Percentiles rank a stretch among this genome's conserved stretches.
Evolutionary conservation across 1,284 basidiomycete species (phyloP).

Genomic region (Trametes sp.): DNA sequence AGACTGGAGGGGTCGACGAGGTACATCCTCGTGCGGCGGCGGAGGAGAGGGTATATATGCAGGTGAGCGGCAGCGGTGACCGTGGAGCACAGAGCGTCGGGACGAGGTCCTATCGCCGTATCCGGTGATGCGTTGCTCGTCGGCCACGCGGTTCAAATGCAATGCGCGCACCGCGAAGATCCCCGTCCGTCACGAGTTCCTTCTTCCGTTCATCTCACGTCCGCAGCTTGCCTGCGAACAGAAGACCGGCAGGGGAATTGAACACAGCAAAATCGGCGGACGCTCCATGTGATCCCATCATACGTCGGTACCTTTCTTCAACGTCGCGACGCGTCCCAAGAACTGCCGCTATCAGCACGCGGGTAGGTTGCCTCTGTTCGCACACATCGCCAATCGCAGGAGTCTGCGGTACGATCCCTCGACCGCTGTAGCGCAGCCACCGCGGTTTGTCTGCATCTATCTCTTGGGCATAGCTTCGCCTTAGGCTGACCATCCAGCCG

Average conservation of each 20-base stretch:
- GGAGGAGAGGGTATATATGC: constrained; percentile 18
- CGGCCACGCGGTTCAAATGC: constrained; percentile 22
- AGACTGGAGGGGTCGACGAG: constrained; percentile 36
- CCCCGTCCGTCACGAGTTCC: background rate
- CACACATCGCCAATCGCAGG: background rate
- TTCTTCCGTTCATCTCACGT: background rate
- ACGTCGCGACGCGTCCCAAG: background rate
- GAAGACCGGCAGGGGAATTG: background rate
- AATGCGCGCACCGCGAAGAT: background rate
- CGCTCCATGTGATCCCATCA: constrained; percentile 9
- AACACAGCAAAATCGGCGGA: background rate
- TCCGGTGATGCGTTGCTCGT: constrained; percentile 10
- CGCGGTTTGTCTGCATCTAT: background rate
- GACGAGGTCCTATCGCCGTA: constrained; percentile 16
- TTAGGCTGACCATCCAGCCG: background rate
- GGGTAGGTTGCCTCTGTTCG: background rate
- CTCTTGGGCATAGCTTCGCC: background rate
- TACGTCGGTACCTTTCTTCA: background rate
- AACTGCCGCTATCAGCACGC: background rate
- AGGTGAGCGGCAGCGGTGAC: too few relatives aligned
- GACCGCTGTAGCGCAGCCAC: background rate
- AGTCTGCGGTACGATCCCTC: background rate
- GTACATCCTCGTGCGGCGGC: constrained; percentile 29
- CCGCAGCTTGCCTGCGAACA: background rate
- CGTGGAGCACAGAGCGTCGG: background rate